These are phyloP conservation scores for Breynia disticha DNA, from an alignment of 441 rosid genomes.

Conservation along the genomic window DNA sequence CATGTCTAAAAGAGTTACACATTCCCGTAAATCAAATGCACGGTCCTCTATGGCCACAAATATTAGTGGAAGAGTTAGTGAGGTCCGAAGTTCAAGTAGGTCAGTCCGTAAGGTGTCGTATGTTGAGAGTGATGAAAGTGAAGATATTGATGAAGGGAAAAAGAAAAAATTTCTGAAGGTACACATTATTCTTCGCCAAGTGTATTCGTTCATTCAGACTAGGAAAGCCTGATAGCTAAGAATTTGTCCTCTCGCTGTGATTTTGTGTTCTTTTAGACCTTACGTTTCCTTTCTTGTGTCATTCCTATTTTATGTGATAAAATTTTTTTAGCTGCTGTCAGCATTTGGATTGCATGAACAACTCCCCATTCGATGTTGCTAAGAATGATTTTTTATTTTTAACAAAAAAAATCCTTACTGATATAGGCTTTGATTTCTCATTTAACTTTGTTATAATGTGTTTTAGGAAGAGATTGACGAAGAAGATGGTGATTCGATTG, in stretches of 20 bases:
- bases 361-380: background rate
- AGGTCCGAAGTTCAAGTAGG: constrained; percentile 87
- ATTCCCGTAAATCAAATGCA: constrained; percentile 54
- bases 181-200: constrained; percentile 7
- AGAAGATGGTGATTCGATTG: constrained; percentile 91
- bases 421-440: background rate
- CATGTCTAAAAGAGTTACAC: constrained; percentile 52
- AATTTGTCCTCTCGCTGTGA: too few species aligned
- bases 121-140: constrained; percentile 99
- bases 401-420: background rate
- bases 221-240: too few species aligned
- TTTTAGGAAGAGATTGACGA: constrained; percentile 87
- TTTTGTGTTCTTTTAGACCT: too few species aligned
- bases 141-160: constrained; percentile 78
- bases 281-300: too few species aligned
- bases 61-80: constrained; percentile 45
- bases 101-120: constrained; percentile 94
- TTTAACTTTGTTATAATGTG: constrained; percentile 3
- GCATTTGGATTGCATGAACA: background rate
- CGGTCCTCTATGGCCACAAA: constrained; percentile 31
- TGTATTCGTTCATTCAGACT: too few species aligned
- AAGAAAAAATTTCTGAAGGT: constrained; percentile 82
- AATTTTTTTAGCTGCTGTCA: too few species aligned
- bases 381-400: constrained; percentile 1
- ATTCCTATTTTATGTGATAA: too few species aligned